Evolutionary conservation across 345 rosid species (phyloP), one percentile per base, ranked within the genome.

Genomic region (Pistacia atlantica): DNA sequence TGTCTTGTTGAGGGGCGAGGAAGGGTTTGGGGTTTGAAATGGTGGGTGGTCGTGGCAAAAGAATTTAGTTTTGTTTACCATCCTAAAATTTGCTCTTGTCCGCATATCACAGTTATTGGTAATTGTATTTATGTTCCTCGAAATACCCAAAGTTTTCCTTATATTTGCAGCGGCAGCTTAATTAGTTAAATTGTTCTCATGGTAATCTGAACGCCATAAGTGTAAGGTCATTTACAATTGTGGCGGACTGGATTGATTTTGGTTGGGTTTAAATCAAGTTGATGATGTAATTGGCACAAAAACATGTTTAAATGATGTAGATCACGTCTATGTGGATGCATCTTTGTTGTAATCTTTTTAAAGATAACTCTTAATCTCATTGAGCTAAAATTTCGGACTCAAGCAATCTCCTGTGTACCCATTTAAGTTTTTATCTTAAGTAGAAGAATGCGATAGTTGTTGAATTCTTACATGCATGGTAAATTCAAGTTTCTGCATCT

Each of bases 1-100:
- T 28, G 13, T 31, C 65, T 60, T 28, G 11, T 25, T 25, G 35
- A 42, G 33, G 12, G 71, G 75, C 13, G 38, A 51, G 75, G 57
- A 65, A 9, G 35, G 69, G 55, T 71, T 7, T 3, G 16, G 65
- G 65, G 46, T 77, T 54, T 54, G 65, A 65, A 64, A 62, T 56
- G 65, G 11, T 55, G 5, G 57, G 55, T 54, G 22, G 45, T 70
- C 10, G 28, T 69, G 52, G 52, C 54, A 68, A 60, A 68, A 67
- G 60, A n/a, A 38, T 54, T 60, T 60, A 60, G 3, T 25, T 59
- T 60, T 25, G 11, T 22, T 20, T 28, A 11, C 12, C 37, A 25
- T 11, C 65, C 12, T 20, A 10, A 25, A 60, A 22, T 20, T 60
- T 60, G 4, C 0, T 25, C 16, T 25, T 60, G 11, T 60, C 37